Base-by-base conservation (phyloP, 2,329 filamentous ascomycete genomes). In the Sclerotinia subarctica region DNA sequence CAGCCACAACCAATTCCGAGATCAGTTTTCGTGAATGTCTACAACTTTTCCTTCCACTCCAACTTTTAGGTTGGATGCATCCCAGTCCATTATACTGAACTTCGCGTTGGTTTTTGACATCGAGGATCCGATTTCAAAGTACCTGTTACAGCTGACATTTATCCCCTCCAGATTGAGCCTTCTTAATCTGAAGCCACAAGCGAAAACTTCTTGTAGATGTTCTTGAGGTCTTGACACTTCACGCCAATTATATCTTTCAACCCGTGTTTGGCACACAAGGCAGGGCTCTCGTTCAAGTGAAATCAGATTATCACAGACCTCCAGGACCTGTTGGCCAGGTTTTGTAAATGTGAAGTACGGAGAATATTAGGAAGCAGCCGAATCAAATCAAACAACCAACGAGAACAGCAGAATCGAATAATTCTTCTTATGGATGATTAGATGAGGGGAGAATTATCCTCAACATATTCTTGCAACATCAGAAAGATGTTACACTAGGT, bases 311-410 rank as follows among this genome's bases (percentile, higher is more conserved):
- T 35, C 42, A 60, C 26, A 21, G 26, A 35, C 44, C 19, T n/a
- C 42, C 21, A 35, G 58, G 17, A 21, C 42, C 13, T 49, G 26
- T n/a, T 49, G 58, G 58, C n/a, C 26, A 44, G 44, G 58, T n/a
- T 47, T 44, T 17, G 26, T 47, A 47, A 35, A 49, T 47, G 42
- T 35, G 21, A 60, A 49, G 58, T 49, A 49, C 19, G 35, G 47
- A 21, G 17, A 60, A 35, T 60, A 35, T 46, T 42, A 60, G 26
- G 13, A 49, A 46, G 3, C 44, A 60, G 44, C 58, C 47, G 58
- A 60, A 49, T 49, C 58, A 49, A 49, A 49, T 21, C 44, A 60
- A 35, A 32, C 44, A n/a, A 49, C 58, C 58, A 60, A 60, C 58
- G 58, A 49, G 58, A 60, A 49, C 29, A 46, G 58, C 42, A 35